Conservation (phyloP, 2,329 filamentous ascomycete genomes). For the Fusarium newnesense region DNA sequence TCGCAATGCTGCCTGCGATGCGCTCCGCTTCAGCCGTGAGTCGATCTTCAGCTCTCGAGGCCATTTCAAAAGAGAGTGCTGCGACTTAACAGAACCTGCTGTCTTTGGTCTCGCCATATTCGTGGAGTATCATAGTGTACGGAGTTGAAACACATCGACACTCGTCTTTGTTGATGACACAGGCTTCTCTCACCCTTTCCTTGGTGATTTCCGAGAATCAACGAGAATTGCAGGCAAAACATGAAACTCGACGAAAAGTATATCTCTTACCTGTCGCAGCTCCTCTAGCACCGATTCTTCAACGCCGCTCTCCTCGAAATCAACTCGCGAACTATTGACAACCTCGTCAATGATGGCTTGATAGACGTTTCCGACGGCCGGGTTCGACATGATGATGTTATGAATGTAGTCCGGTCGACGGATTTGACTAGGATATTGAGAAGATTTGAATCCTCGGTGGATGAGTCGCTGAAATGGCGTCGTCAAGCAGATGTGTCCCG, state of each 20-base stretch:
- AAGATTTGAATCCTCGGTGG: neutral
- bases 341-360: slow-evolving; percentile 83
- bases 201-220: slow-evolving; percentile 4
- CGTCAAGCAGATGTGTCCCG: neutral
- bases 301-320: slow-evolving; percentile 97
- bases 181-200: slow-evolving; percentile 46
- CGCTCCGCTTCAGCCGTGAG: slow-evolving; percentile 10
- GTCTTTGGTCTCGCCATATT: neutral
- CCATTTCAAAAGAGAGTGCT: slow-evolving; percentile 4
- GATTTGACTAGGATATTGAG: neutral
- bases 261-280: slow-evolving; percentile 80
- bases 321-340: slow-evolving; percentile 89
- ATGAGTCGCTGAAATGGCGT: slow-evolving; percentile 13
- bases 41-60: slow-evolving; percentile 11
- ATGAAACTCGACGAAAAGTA: slow-evolving; percentile 16
- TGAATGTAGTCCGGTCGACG: slow-evolving; percentile 4
- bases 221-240: neutral
- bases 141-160: slow-evolving; percentile 14
- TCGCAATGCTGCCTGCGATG: neutral
- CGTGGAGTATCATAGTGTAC: neutral
- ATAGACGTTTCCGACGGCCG: slow-evolving; percentile 80
- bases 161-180: slow-evolving; percentile 15
- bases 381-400: slow-evolving; percentile 64
- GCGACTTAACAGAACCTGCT: neutral
- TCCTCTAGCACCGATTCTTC: slow-evolving; percentile 88